Evolutionary conservation across 2,329 filamentous ascomycete species (phyloP).

Genomic region (Rutstroemia sydowiana): DNA sequence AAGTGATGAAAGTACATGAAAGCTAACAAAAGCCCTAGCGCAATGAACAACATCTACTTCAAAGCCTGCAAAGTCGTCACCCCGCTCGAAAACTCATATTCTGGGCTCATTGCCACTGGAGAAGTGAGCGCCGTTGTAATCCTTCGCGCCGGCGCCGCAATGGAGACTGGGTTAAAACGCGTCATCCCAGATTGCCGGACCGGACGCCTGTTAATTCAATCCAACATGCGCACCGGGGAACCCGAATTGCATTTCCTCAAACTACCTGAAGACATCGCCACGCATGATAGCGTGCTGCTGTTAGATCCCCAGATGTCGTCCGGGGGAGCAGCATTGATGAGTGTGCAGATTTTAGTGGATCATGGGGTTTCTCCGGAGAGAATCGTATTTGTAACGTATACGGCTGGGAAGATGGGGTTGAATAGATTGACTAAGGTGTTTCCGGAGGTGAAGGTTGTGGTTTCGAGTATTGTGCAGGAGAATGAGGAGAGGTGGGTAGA

Average conservation of each 20-base stretch:
- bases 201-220: slow-evolving; percentile 85
- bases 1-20: neutral
- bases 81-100: slow-evolving; percentile 61
- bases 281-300: slow-evolving; percentile 75
- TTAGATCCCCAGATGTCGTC: slow-evolving; percentile 93
- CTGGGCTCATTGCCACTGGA: slow-evolving; percentile 63
- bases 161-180: slow-evolving; percentile 81
- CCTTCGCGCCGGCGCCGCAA: slow-evolving; percentile 78
- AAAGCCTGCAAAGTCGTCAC: slow-evolving; percentile 58
- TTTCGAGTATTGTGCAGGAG: slow-evolving; percentile 74
- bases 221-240: slow-evolving; percentile 75
- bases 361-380: slow-evolving; percentile 78
- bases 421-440: slow-evolving; percentile 84
- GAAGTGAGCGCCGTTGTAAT: slow-evolving; percentile 81
- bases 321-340: slow-evolving; percentile 82
- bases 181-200: slow-evolving; percentile 90
- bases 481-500: slow-evolving; percentile 87
- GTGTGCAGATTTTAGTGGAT: slow-evolving; percentile 89
- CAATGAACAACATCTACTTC: slow-evolving; percentile 71
- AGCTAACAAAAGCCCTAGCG: slow-evolving; percentile 39
- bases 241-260: slow-evolving; percentile 89
- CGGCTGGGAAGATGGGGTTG: slow-evolving; percentile 75
- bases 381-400: slow-evolving; percentile 90
- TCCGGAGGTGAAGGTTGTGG: slow-evolving; percentile 77
- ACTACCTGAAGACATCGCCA: slow-evolving; percentile 63